Base-by-base conservation (phyloP, 768 basidiomycete species). In the Leucocoprinus birnbaumii region DNA sequence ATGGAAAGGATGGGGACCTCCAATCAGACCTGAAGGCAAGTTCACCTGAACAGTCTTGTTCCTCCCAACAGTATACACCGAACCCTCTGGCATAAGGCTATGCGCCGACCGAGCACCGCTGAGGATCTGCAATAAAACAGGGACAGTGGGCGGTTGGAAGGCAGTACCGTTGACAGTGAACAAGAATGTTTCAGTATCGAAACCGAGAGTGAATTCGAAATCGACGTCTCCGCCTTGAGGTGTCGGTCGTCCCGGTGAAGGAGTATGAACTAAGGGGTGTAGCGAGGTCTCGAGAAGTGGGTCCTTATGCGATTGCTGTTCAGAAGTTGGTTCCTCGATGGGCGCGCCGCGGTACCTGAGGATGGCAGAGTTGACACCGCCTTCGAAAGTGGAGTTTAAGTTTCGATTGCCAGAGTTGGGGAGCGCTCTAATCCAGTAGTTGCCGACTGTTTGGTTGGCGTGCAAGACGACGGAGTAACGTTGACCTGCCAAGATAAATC, bases 11-110 rank as follows among this genome's bases (percentile, higher is more conserved):
- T 80, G 78, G 13, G 59, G 59, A 21, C 59, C 57, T 24, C 53
- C 51, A 25, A 53, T 56, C 2, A 65, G 35, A 27, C 64, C 67
- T 26, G 73, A 74, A 22, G 75, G 73, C 37, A 55, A 22, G n/a
- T 71, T 69, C 13, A 83, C 42, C 55, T 84, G 80, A 46, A 84
- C 70, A n/a, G 74, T 70, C 58, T 76, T 73, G 58, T 81, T 77
- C 2, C 62, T 60, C 0, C 78, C 78, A 10, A 84, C 62, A 9
- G 67, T 62, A 57, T 74, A 79, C 4, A 80, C 71, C 22, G 71
- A 68, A 6, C 76, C 78, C 0, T 62, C 35, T 1, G 74, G 70
- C 3, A 76, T 66, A 9, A 82, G 61, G 21, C 74, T 70, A 34
- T 73, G 68, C 0, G 77, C 70, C 7, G 64, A 63, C 7, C 48